These are phyloP conservation scores for Nakazawaea wickerhamii DNA, from an alignment of 805 yeast species.

Conservation along the genomic window DNA sequence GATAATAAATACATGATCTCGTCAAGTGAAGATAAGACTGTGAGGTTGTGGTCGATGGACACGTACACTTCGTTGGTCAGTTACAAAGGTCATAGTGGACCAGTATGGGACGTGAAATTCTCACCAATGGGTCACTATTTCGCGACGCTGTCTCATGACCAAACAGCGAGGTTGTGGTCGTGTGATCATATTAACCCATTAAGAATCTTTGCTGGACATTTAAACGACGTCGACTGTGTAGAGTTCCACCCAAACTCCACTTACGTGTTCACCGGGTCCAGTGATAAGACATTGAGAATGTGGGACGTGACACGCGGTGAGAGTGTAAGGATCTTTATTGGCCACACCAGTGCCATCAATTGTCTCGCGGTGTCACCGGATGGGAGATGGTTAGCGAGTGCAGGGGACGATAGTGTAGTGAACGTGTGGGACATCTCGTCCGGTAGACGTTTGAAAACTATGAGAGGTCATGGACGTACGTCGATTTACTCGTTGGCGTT, in stretches of 20 bases:
- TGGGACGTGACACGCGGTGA: constrained; percentile 93
- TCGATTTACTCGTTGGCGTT: constrained; percentile 82
- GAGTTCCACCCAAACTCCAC: constrained; percentile 95
- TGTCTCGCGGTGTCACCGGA: constrained; percentile 90
- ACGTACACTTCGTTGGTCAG: constrained; percentile 83
- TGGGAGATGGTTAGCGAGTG: constrained; percentile 94
- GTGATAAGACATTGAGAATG: constrained; percentile 95
- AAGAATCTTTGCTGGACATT: constrained; percentile 94
- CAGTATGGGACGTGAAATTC: constrained; percentile 95
- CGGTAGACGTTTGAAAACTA: constrained; percentile 79
- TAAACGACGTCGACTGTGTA: constrained; percentile 92
- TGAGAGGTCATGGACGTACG: constrained; percentile 92
- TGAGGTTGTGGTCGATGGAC: constrained; percentile 89
- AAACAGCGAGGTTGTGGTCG: constrained; percentile 96
- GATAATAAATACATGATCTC: constrained; percentile 79
- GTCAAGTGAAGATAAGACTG: constrained; percentile 88
- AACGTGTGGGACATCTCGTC: constrained; percentile 93
- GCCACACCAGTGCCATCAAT: constrained; percentile 86
- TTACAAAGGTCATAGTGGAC: constrained; percentile 95
- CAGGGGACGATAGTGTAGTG: constrained; percentile 87
- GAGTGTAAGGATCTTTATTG: constrained; percentile 86
- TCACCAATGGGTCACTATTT: constrained; percentile 96
- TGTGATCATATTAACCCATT: constrained; percentile 96
- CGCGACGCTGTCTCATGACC: constrained; percentile 97
- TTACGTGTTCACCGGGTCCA: constrained; percentile 90